Percentiles rank a stretch among this genome's conserved stretches.
Evolutionary conservation across 176 grass and related monocot genomes (phyloP).

Genomic region (Dactylis glomerata): DNA sequence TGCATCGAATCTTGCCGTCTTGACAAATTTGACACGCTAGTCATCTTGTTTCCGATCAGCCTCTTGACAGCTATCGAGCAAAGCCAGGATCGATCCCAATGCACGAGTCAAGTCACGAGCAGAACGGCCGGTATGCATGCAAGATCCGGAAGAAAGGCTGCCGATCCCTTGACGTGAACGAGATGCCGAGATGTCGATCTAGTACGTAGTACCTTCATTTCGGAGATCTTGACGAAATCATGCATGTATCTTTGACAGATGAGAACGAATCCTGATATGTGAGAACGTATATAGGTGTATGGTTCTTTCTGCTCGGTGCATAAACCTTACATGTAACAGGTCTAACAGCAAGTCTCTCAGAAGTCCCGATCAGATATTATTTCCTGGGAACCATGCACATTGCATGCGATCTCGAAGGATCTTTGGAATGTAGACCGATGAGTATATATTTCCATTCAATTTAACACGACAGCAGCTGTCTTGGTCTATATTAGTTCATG

Average conservation of each 20-base stretch:
- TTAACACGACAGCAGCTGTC: background rate
- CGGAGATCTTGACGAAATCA: background rate
- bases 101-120: background rate
- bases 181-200: background rate
- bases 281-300: background rate
- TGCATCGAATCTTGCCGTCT: background rate
- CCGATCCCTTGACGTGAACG: background rate
- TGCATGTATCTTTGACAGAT: background rate
- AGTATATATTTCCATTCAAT: background rate
- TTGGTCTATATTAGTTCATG: background rate
- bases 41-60: background rate
- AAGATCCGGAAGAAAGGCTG: background rate
- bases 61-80: background rate
- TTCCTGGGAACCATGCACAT: background rate
- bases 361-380: background rate
- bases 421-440: background rate
- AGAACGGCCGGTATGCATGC: background rate
- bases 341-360: background rate
- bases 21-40: background rate
- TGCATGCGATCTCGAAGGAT: background rate
- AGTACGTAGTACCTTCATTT: too few relatives aligned
- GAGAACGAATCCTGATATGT: background rate
- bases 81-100: background rate
- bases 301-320: background rate
- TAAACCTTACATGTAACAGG: background rate